Conservation (phyloP, 106 monocot genomes). For the Iris macrosiphon region DNA sequence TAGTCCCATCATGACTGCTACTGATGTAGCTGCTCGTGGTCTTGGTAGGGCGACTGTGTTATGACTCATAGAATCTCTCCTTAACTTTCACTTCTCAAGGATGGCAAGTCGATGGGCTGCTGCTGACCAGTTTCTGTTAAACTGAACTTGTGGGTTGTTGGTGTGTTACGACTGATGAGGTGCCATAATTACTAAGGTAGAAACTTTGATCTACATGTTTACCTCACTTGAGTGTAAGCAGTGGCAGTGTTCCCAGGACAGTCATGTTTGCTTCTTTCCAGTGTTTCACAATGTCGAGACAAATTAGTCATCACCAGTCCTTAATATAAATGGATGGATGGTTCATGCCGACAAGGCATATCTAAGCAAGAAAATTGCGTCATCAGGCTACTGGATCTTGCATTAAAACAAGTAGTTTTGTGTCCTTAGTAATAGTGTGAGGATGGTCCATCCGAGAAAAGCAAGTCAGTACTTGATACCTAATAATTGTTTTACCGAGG, state of each 20-base stretch:
- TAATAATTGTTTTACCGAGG: too few species aligned
- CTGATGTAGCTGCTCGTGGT: conserved; percentile 99
- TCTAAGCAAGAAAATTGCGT: too few species aligned
- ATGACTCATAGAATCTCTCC: conserved; percentile 38
- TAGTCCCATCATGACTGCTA: conserved; percentile 96
- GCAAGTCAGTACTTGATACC: too few species aligned
- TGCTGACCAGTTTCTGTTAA: conserved; percentile 73
- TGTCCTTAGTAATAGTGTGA: too few species aligned
- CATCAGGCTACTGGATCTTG: too few species aligned
- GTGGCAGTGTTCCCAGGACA: conserved; percentile 59
- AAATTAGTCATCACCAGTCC: neutral
- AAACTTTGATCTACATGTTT: conserved; percentile 43
- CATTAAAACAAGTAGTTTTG: too few species aligned
- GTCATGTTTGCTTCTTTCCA: neutral
- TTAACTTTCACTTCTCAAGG: conserved; percentile 27
- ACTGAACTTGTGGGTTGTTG: conserved; percentile 60
- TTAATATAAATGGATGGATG: neutral
- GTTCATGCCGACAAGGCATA: neutral
- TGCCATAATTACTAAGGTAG: conserved; percentile 66
- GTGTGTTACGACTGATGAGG: conserved; percentile 31
- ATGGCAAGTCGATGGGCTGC: conserved; percentile 61
- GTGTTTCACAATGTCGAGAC: neutral
- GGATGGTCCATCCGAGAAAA: too few species aligned
- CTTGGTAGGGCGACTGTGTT: conserved; percentile 86
- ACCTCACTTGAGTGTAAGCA: conserved; percentile 41